A percentile compares a stretch with the other conserved stretches of the same genome.
phyloP scores from a whole-genome alignment of 305 asterid species.

The Fraxinus albicans region DNA sequence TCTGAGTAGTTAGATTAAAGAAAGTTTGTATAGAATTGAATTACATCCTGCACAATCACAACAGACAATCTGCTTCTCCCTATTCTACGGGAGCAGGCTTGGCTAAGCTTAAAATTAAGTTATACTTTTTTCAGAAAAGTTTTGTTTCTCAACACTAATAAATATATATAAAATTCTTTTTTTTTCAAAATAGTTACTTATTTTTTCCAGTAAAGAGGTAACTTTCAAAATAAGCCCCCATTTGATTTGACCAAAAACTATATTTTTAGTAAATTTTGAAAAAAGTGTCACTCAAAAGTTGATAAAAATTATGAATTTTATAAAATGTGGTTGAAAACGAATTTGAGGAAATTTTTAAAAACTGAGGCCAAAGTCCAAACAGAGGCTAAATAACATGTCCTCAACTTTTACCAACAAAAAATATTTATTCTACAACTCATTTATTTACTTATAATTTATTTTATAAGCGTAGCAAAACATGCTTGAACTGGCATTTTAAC shows the following conservation, averaged over 20 bases:
- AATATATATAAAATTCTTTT: neutral
- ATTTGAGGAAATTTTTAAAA: neutral
- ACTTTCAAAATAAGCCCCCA: neutral
- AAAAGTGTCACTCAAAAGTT: no score
- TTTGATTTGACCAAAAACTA: neutral
- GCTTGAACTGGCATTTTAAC: constrained; percentile 3
- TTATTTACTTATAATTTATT: neutral
- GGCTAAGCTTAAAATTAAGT: neutral
- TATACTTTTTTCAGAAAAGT: neutral
- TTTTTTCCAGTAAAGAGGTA: neutral
- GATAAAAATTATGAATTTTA: neutral
- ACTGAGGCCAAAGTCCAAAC: neutral
- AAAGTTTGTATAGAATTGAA: neutral
- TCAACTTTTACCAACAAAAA: neutral
- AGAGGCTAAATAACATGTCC: neutral
- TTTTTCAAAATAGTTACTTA: neutral
- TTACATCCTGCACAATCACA: neutral
- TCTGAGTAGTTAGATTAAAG: neutral
- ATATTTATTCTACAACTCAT: neutral
- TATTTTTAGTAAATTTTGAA: neutral
- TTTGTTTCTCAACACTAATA: neutral
- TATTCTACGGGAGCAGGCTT: neutral
- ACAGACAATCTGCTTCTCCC: neutral
- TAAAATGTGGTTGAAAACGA: no score
- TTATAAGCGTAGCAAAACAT: neutral